phyloP scores from a whole-genome alignment of 1,139 yeast genomes.

The Kodamaea arcana region DNA sequence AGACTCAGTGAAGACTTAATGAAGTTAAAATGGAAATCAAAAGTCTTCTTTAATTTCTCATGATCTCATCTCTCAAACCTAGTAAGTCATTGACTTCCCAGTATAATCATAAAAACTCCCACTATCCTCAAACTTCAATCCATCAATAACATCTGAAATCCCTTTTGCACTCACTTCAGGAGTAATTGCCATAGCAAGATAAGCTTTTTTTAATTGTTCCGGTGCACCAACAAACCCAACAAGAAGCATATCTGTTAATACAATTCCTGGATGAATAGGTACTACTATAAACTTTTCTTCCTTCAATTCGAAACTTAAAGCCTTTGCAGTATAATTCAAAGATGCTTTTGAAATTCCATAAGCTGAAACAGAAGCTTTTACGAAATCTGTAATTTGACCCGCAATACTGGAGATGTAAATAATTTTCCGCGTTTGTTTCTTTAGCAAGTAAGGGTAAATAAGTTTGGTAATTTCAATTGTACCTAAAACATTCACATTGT shows the following conservation, averaged over 20 bases:
- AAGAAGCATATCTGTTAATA: slow-evolving; percentile 23
- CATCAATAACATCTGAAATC: neutral
- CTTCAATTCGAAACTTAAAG: slow-evolving; percentile 18
- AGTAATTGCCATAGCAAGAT: neutral
- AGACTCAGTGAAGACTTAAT: too few relatives aligned
- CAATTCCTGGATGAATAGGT: slow-evolving; percentile 29
- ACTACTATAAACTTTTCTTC: slow-evolving; percentile 20
- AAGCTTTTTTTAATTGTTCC: neutral
- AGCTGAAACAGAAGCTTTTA: slow-evolving; percentile 12
- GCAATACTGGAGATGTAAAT: slow-evolving; percentile 5
- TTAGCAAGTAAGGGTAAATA: slow-evolving; percentile 3
- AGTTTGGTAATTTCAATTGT: slow-evolving; percentile 2
- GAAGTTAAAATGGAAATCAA: too few relatives aligned
- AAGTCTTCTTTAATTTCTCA: too few relatives aligned
- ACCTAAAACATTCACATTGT: slow-evolving; percentile 3
- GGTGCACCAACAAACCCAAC: slow-evolving; percentile 15
- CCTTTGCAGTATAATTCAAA: slow-evolving; percentile 18
- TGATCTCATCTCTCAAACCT: too few relatives aligned
- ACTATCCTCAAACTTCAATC: neutral
- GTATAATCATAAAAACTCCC: neutral
- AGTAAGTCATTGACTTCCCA: too few relatives aligned
- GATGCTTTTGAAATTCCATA: slow-evolving; percentile 31
- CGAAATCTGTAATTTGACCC: slow-evolving; percentile 4
- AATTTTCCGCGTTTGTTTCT: slow-evolving; percentile 3
- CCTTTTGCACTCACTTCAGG: neutral